Base-by-base conservation (phyloP, 2,329 filamentous ascomycete species). In the Talaromyces sp. region DNA sequence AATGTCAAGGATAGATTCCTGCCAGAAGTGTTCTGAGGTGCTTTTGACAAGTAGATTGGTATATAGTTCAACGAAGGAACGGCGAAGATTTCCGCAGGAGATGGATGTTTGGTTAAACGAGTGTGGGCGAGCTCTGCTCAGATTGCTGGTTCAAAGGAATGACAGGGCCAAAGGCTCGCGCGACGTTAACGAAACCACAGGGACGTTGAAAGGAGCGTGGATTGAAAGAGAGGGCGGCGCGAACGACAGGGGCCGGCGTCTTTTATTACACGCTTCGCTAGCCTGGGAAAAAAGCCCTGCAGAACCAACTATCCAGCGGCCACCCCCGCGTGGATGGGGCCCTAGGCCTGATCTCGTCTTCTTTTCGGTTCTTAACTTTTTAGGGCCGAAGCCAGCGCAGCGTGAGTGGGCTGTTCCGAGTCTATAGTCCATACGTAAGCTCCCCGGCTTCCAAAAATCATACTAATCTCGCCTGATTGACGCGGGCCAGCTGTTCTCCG, bases 61-160 rank as follows among this genome's bases (percentile, higher is more conserved):
- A 41, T 27, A 26, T 38, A 13, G 58, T 32, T 35, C 51, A 31
- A 58, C 31, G 51, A 41, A 46, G 14, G 21, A 26, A 55, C 10
- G 8, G 29, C 31, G 53, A 55, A 46, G 14, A 29, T n/a, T 55
- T 29, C 27, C 26, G 35, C 27, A 46, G 46, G 31, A 27, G 24
- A 41, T 46, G 38, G 51, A 52, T 17, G 35, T 52, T 27, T 35
- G 27, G 56, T 10, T 32, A 55, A 50, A 9, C 21, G 55, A 61
- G 56, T 27, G 59, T 58, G 51, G 51, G 27, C 49, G 59, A 61
- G 55, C 59, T 58, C 59, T 38, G 59, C 55, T 61, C 59, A 38
- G 32, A 11, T 32, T 49, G 31, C 26, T 52, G 27, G 11, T 55
- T 58, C 32, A 56, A 61, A 61, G 21, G 59, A 61, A 21, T 58